Evolutionary conservation across 179 eudicot genomes (phyloP), one percentile per base, ranked within the genome.

Genomic region (Camellia oleifera): DNA sequence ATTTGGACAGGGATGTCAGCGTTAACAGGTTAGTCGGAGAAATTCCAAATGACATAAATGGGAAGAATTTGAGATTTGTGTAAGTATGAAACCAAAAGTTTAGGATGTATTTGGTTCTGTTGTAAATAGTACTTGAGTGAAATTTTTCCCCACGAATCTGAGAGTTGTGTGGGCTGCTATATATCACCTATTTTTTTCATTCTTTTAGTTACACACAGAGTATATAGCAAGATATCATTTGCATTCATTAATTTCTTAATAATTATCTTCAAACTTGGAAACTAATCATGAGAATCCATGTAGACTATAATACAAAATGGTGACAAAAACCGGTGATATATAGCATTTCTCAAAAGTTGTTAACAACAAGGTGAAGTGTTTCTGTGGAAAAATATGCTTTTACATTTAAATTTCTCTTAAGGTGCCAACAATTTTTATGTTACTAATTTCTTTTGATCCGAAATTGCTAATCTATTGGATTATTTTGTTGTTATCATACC

Each of bases 1-100:
- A 40, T 69, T 61, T 83, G 50, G 65, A 68, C 88, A 90, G 95
- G 80, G 97, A 93, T 81, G 87, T 88, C 78, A 91, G 93, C 82
- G 91, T 91, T 86, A 91, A 91, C 83, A 87, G 83, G 71, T 80
- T 90, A 72, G 79, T 26, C 26, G 92, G 97, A 53, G 80, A 69
- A 78, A 87, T 93, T 83, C 85, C 95, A 18, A 64, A 81, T 77
- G 82, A 83, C 78, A 81, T 85, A 57, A 81, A 76, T 20, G 23
- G 23, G 23, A 20, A 20, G 23, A 20, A 0, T 17, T 69, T 93
- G 82, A 90, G 84, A 72, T 82, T 86, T 69, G 78, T 91, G 95
- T 93, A 85, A 86, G 97, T 85, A 61, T 23, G 32, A 61, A 57
- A 76, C 10, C 6, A 2, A 20, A 26, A 48, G n/a, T 11, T 77